Base-by-base conservation (phyloP, 176 grass and related monocot genomes). In the Oryza meridionalis region DNA sequence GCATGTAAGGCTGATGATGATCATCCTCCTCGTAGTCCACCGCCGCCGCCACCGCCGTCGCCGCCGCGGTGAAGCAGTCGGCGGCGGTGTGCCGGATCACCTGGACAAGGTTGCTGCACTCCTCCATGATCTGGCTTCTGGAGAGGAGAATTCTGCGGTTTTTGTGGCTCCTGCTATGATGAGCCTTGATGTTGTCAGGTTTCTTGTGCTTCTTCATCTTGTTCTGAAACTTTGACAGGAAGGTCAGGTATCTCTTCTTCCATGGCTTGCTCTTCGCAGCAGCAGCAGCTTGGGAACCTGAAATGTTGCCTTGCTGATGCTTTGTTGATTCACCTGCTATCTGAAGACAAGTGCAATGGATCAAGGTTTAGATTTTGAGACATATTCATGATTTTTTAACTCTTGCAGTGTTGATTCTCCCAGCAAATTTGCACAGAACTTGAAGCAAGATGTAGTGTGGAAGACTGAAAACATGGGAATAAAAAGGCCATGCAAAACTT, bases 161-260 rank as follows among this genome's bases (percentile, higher is more conserved):
- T 62, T 42, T 86, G 7, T 25, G 1, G 17, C 31, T 73, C 38
- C 35, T 10, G 12, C 12, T 4, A 13, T 72, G 74, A 47, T 47
- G 51, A 37, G 78, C 50, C 80, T 27, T 84, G 61, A 17, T 40
- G 67, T 79, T 40, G 67, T 86, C 84, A 8, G 33, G 25, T 65
- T 82, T 77, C 74, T 65, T 84, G 55, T 69, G 78, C 70, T 40
- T 40, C 38, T 79, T 92, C 79, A 80, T 64, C 67, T 92, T 92
- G 37, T 21, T 86, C 45, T 90, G 84, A 14, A 90, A 75, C 65
- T 63, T 83, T 11, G 76, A 40, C 25, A 88, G 76, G 61, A 86
- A 89, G 6, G 75, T 66, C 15, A 86, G 26, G 31, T 86, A 86
- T 70, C 65, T 77, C 62, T 53, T 77, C 62, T 53, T 92, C 87